Percentiles rank a stretch among this genome's conserved stretches.
phyloP scores from a whole-genome alignment of 1,284 basidiomycete species.

The Gomphus bonarii region DNA sequence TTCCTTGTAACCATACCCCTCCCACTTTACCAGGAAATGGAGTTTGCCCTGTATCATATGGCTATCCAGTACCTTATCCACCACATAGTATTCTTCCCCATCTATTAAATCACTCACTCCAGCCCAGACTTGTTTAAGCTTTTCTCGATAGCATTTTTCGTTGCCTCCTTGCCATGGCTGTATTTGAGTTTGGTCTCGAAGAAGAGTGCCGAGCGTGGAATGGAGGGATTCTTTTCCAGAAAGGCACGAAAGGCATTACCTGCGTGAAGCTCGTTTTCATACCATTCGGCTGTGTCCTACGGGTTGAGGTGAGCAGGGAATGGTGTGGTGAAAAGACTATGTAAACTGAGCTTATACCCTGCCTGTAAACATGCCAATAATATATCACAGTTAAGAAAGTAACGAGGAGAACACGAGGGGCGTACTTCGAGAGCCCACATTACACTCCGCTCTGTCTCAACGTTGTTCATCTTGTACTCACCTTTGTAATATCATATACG shows the following conservation, averaged over 20 bases:
- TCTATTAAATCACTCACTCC: slow-evolving; percentile 25
- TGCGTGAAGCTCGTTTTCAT: slow-evolving; percentile 57
- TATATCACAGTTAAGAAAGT: background rate
- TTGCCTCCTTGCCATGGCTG: slow-evolving; percentile 42
- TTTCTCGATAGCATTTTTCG: slow-evolving; percentile 38
- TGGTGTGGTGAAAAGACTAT: slow-evolving; percentile 14
- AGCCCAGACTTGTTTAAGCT: slow-evolving; percentile 45
- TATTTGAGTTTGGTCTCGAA: slow-evolving; percentile 60
- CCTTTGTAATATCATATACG: slow-evolving; percentile 25
- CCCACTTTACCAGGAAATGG: no score
- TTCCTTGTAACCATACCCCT: no score
- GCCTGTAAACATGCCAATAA: slow-evolving; percentile 26
- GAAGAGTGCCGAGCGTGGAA: slow-evolving; percentile 49
- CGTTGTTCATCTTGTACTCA: slow-evolving; percentile 57
- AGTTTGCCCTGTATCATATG: no score
- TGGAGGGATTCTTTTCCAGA: slow-evolving; percentile 29
- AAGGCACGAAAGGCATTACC: slow-evolving; percentile 53
- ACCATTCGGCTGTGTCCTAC: slow-evolving; percentile 54
- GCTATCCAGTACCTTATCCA: no score
- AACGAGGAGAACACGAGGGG: background rate
- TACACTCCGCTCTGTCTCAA: slow-evolving; percentile 45
- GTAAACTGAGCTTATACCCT: slow-evolving; percentile 58
- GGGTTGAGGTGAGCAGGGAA: background rate
- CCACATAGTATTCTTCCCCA: no score
- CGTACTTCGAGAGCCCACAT: slow-evolving; percentile 52